Evolutionary conservation across 306 rosid species (phyloP), one percentile per base, ranked within the genome.

Genomic region (Oxytropis ochrocephala): DNA sequence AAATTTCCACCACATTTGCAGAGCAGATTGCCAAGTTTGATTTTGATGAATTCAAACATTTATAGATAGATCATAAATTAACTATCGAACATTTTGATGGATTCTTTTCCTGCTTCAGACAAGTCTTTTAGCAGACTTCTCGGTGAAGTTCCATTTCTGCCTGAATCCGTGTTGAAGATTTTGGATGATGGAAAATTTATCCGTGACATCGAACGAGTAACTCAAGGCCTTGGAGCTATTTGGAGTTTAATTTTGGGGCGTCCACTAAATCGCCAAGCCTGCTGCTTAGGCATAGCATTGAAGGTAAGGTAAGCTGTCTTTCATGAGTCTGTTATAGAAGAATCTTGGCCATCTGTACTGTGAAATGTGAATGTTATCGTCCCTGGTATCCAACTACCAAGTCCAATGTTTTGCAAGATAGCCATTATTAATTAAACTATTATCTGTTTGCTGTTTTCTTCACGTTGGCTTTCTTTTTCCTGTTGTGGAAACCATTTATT

Each of bases 231-330:
- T 73, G 99, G 99, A 74, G 93, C 99, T 19, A 82, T 88, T 19
- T 94, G 99, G 99, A 85, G 89, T 87, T 87, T 94, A 85, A 91
- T 94, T 62, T 80, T 94, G 82, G 96, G 96, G 33, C 95, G 97
- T 52, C 97, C 96, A 50, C 87, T 67, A 69, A 87, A 88, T 79
- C 96, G 99, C 64, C 91, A 85, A 65, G 84, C 85, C 55, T 88
- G n/a, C n/a, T n/a, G 92, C 85, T 83, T 94, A 81, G 89, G 74
- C 70, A 87, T 94, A 73, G 96, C 91, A 57, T 81, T 94, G 66
- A 88, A 89, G 95, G 99, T n/a, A n/a, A n/a, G n/a, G n/a, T 94
- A 81, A 73, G 64, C 35, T 70, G 47, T 44, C 58, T 32, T 47
- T 62, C 70, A 13, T 5, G 42, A 51, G 51, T 30, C 58, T 83